A percentile compares a stretch with the other conserved stretches of the same genome.
Conservation (phyloP, 2,329 filamentous ascomycete genomes). For the Nothophaeocryptopus gaeumannii region DNA sequence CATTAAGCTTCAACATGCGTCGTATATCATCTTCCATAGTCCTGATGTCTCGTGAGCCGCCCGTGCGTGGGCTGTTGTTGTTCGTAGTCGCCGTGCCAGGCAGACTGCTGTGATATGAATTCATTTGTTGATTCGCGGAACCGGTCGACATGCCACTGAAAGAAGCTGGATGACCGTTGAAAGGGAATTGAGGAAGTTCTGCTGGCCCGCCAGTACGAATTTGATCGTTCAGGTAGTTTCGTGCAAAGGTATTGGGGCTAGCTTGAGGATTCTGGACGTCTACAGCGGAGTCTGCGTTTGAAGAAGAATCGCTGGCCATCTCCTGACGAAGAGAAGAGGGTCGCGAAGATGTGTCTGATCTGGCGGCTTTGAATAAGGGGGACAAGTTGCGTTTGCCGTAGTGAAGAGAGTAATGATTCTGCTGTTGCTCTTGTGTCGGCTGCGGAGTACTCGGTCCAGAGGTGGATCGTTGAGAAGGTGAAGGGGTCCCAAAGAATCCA, state of each 20-base stretch:
- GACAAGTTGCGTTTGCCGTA: constrained; percentile 51
- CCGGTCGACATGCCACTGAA: constrained; percentile 6
- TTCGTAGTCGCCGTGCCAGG: constrained; percentile 9
- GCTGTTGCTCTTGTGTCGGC: constrained; percentile 24
- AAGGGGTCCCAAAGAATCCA: constrained; percentile 33
- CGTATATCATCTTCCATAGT: constrained; percentile 41
- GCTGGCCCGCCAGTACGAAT: constrained; percentile 24
- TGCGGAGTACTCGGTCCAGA: constrained; percentile 30
- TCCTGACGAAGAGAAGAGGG: constrained; percentile 46
- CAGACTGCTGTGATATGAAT: constrained; percentile 17
- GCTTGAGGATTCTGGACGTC: constrained; percentile 11
- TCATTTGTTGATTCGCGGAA: constrained; percentile 8
- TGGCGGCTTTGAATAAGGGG: constrained; percentile 48
- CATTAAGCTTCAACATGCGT: constrained; percentile 38
- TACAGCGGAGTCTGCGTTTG: constrained; percentile 15
- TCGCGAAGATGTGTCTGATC: constrained; percentile 41
- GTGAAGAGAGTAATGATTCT: constrained; percentile 31
- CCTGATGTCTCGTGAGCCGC: constrained; percentile 30
- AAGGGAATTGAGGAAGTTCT: constrained; percentile 21
- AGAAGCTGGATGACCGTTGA: constrained; percentile 13
- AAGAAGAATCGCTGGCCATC: constrained; percentile 26
- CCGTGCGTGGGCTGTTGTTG: constrained; percentile 9
- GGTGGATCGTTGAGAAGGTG: constrained; percentile 38
- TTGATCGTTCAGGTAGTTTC: constrained; percentile 35
- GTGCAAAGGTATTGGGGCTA: constrained; percentile 30